phyloP scores from a whole-genome alignment of 192 early-diverging fungal genomes.

The Geranomyces michiganensis region DNA sequence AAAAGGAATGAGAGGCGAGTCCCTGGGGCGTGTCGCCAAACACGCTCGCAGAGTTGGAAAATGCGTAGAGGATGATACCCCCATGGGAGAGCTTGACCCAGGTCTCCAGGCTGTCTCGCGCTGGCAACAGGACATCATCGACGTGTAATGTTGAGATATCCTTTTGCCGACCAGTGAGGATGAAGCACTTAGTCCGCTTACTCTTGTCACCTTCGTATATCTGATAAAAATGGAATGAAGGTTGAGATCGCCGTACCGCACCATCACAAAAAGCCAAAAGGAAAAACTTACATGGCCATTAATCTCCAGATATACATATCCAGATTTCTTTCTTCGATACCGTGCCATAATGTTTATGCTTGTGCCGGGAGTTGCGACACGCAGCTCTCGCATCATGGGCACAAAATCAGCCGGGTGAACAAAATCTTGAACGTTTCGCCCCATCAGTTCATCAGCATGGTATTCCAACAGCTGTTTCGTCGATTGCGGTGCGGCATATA shows the following conservation, averaged over 20 bases:
- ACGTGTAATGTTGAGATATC: slow-evolving; percentile 46
- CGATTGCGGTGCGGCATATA: slow-evolving; percentile 57
- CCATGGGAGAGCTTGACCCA: slow-evolving; percentile 66
- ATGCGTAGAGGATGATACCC: slow-evolving; percentile 55
- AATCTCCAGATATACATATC: slow-evolving; percentile 69
- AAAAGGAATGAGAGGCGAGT: slow-evolving; percentile 6
- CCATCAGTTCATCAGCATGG: slow-evolving; percentile 59
- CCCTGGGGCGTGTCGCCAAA: slow-evolving; percentile 29
- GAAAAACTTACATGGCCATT: slow-evolving; percentile 54
- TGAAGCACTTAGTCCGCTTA: slow-evolving; percentile 70
- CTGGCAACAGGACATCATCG: slow-evolving; percentile 36
- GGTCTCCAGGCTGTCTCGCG: slow-evolving; percentile 44
- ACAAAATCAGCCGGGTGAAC: slow-evolving; percentile 70
- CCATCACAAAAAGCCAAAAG: not conserved
- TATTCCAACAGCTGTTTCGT: slow-evolving; percentile 57
- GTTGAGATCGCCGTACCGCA: no score
- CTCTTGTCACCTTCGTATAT: slow-evolving; percentile 56
- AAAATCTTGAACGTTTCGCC: slow-evolving; percentile 57
- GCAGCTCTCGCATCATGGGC: slow-evolving; percentile 69
- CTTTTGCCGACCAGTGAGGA: slow-evolving; percentile 62
- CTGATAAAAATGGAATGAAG: slow-evolving; percentile 25
- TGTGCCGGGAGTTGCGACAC: slow-evolving; percentile 49
- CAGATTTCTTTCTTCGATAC: slow-evolving; percentile 57
- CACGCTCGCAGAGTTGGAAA: slow-evolving; percentile 8
- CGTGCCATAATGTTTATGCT: slow-evolving; percentile 65